These are phyloP conservation scores for Trichoderma oligosporum DNA, from an alignment of 2,329 filamentous ascomycete genomes.

Conservation along the genomic window DNA sequence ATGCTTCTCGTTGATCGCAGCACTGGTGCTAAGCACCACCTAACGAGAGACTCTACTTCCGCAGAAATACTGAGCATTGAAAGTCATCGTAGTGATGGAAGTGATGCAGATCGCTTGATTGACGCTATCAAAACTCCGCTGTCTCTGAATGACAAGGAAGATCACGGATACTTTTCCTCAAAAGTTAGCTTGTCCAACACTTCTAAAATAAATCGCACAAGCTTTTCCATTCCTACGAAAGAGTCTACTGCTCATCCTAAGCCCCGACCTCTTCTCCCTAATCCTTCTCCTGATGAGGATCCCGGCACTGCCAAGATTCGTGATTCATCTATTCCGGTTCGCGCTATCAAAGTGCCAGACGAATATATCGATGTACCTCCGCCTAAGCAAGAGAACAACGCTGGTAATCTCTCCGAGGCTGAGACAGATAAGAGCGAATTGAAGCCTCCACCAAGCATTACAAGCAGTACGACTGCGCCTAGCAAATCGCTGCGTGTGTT, in stretches of 20 bases:
- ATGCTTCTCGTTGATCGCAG: constrained; percentile 58
- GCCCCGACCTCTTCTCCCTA: not conserved
- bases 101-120: constrained; percentile 67
- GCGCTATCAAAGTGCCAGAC: constrained; percentile 47
- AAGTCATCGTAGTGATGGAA: constrained; percentile 38
- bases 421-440: constrained; percentile 21
- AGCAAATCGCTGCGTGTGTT: constrained; percentile 55
- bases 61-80: constrained; percentile 23
- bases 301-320: constrained; percentile 38
- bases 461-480: constrained; percentile 25
- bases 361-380: constrained; percentile 39
- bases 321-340: constrained; percentile 45
- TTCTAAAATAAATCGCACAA: not conserved
- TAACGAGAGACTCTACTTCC: constrained; percentile 18
- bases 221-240: constrained; percentile 1
- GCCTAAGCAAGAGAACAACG: constrained; percentile 30
- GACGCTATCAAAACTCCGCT: constrained; percentile 65
- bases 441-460: constrained; percentile 26
- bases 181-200: constrained; percentile 14
- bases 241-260: not conserved
- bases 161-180: constrained; percentile 32
- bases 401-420: constrained; percentile 41
- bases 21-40: constrained; percentile 26
- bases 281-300: constrained; percentile 19
- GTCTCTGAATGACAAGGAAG: constrained; percentile 37